phyloP scores from a whole-genome alignment of 495 filamentous ascomycete genomes.

The Neurospora sp. region DNA sequence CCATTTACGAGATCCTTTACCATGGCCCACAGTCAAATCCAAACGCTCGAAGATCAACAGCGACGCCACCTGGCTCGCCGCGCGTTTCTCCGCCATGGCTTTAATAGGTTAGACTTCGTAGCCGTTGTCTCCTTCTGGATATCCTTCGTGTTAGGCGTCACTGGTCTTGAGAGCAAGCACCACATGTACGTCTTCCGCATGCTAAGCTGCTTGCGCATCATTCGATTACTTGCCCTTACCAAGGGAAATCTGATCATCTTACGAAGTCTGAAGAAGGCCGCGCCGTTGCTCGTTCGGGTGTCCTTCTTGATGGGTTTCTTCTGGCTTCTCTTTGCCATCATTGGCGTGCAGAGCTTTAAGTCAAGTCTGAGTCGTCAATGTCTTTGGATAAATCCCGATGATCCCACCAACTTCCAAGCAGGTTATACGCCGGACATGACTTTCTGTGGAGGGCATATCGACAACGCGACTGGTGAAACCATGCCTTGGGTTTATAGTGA shows the following conservation, averaged over 20 bases:
- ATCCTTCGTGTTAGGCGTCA: constrained; percentile 60
- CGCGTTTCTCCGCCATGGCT: constrained; percentile 87
- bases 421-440: constrained; percentile 49
- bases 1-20: constrained; percentile 82
- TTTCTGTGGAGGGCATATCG: constrained; percentile 78
- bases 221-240: constrained; percentile 79
- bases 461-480: constrained; percentile 43
- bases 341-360: constrained; percentile 97
- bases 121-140: constrained; percentile 97
- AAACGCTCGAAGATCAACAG: constrained; percentile 68
- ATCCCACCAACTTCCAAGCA: constrained; percentile 30
- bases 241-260: constrained; percentile 92
- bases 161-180: constrained; percentile 51
- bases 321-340: constrained; percentile 95
- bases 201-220: constrained; percentile 87
- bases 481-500: constrained; percentile 53
- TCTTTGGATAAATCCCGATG: constrained; percentile 64
- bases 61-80: constrained; percentile 77
- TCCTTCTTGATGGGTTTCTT: constrained; percentile 96
- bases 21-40: constrained; percentile 34
- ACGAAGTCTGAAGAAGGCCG: constrained; percentile 88
- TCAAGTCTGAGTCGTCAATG: constrained; percentile 81
- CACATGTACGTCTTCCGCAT: constrained; percentile 90
- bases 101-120: constrained; percentile 91
- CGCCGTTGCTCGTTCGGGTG: constrained; percentile 87